Conservation (phyloP, 2,329 filamentous ascomycete genomes). For the Paraphaeosphaeria minitans region DNA sequence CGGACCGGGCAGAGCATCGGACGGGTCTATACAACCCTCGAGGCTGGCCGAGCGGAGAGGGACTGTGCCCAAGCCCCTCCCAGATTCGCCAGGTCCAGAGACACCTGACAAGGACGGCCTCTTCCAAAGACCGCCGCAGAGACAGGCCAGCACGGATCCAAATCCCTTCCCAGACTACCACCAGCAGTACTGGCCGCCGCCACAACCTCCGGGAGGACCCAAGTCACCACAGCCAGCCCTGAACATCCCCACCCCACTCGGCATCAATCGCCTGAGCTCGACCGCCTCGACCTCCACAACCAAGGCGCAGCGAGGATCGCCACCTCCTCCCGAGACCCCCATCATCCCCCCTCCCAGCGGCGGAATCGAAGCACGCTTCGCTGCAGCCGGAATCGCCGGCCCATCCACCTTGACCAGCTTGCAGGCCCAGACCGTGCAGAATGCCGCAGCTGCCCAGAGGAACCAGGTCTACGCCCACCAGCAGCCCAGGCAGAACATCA, state of each 20-base stretch:
- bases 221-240: conserved; percentile 46
- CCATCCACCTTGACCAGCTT: conserved; percentile 80
- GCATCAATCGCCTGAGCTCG: conserved; percentile 70
- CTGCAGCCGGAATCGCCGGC: conserved; percentile 86
- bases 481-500: conserved; percentile 54
- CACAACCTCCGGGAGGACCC: conserved; percentile 26
- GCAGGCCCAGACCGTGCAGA: conserved; percentile 75
- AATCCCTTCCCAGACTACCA: conserved; percentile 60
- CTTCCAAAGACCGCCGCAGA: conserved; percentile 68
- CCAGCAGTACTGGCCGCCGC: conserved; percentile 66
- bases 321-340: conserved; percentile 92
- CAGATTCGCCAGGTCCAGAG: conserved; percentile 79
- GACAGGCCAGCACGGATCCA: conserved; percentile 32
- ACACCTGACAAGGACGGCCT: conserved; percentile 77
- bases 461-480: conserved; percentile 71
- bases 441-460: conserved; percentile 80
- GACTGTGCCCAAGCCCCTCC: conserved; percentile 79
- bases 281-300: conserved; percentile 94
- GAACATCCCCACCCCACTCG: conserved; percentile 57
- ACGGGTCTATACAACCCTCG: conserved; percentile 54
- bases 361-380: conserved; percentile 89
- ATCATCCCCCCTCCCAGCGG: conserved; percentile 76
- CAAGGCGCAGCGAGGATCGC: conserved; percentile 86
- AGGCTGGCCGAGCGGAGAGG: conserved; percentile 81
- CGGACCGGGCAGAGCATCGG: conserved; percentile 34